Evolutionary conservation across 345 rosid genomes (phyloP).

Genomic region (Arabis alpina): DNA sequence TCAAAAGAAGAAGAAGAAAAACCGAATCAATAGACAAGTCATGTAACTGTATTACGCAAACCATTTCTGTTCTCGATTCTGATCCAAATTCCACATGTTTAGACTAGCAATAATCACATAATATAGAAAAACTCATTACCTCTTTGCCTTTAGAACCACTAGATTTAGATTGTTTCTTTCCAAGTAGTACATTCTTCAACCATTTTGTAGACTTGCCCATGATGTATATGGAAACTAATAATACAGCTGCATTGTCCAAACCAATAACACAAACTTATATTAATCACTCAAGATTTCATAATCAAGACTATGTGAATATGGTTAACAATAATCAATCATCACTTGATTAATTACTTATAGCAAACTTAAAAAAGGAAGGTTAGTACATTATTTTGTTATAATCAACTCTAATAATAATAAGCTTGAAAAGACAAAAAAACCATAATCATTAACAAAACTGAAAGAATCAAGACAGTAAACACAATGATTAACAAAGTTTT

Average conservation of each 20-base stretch:
- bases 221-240: conserved; percentile 17
- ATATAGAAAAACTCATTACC: conserved; percentile 44
- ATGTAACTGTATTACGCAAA: neutral
- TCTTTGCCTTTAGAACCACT: conserved; percentile 60
- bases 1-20: neutral
- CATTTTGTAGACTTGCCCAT: conserved; percentile 88
- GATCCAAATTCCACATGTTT: conserved; percentile 1
- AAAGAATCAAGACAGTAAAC: conserved; percentile 8
- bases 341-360: neutral
- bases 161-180: conserved; percentile 81
- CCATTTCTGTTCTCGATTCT: neutral
- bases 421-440: conserved; percentile 18
- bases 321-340: neutral
- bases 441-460: conserved; percentile 7
- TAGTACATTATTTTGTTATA: neutral
- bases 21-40: neutral
- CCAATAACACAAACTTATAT: conserved; percentile 29
- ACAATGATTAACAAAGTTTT: conserved; percentile 9
- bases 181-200: conserved; percentile 81
- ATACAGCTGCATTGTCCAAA: conserved; percentile 38
- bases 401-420: conserved; percentile 15
- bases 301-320: neutral
- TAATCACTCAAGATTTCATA: neutral
- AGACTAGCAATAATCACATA: conserved; percentile 24
- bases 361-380: neutral